Conservation (phyloP, 257 asterid genomes). For the Apocynum venetum region DNA sequence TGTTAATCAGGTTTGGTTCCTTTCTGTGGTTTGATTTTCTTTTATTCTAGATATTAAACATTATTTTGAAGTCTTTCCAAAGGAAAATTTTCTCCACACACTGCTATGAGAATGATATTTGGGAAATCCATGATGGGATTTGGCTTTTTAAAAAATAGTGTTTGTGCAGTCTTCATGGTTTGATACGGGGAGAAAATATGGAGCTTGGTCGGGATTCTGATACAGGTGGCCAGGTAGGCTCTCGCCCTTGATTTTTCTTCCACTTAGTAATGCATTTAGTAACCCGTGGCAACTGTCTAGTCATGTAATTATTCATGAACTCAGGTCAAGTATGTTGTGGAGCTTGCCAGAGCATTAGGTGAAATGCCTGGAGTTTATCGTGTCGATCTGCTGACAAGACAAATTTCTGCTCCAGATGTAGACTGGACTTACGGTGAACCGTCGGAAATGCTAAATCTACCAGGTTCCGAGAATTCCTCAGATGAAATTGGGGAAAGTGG, state of each 20-base stretch:
- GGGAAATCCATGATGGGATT: neutral
- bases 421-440: conserved; percentile 70
- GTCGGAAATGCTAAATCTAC: conserved; percentile 69
- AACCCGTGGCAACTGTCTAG: neutral
- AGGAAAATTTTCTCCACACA: neutral
- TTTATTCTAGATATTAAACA: too few species aligned
- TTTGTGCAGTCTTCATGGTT: conserved; percentile 61
- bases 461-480: conserved; percentile 37
- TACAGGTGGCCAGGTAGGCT: conserved; percentile 66
- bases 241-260: neutral
- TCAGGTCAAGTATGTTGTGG: conserved; percentile 78
- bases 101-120: neutral
- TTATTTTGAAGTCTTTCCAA: neutral
- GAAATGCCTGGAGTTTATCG: conserved; percentile 78
- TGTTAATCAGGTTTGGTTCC: conserved; percentile 50
- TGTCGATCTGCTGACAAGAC: conserved; percentile 74
- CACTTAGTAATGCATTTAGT: neutral
- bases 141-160: neutral
- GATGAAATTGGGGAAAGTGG: conserved; percentile 66
- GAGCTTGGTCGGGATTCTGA: conserved; percentile 84
- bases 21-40: neutral
- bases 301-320: neutral
- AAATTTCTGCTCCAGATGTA: conserved; percentile 60
- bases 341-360: conserved; percentile 77
- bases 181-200: conserved; percentile 77